Percentiles rank a stretch among this genome's conserved stretches.
Conservation (phyloP, 192 early-diverging fungal species). For the Coemansia sp. region DNA sequence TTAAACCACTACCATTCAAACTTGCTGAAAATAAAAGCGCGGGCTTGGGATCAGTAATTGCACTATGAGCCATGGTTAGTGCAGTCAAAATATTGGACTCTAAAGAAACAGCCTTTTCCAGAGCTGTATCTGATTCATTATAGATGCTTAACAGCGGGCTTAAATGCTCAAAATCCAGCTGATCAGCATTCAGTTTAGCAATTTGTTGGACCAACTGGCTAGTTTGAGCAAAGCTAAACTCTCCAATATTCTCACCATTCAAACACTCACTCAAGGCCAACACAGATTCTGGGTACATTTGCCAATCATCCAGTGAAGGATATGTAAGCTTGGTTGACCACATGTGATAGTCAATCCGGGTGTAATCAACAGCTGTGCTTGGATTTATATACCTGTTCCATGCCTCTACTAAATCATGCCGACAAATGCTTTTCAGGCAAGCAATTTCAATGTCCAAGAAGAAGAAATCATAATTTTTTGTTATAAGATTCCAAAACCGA, state of each 20-base stretch:
- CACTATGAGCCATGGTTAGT: background rate
- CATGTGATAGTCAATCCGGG: conserved; percentile 24
- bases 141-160: background rate
- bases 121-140: background rate
- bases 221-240: background rate
- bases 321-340: conserved; percentile 15
- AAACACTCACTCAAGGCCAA: conserved; percentile 12
- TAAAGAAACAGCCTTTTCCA: background rate
- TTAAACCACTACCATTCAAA: background rate
- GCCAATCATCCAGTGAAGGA: conserved; percentile 10
- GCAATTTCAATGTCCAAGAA: conserved; percentile 14
- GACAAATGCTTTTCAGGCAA: conserved; percentile 7
- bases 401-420: conserved; percentile 19
- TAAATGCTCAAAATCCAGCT: background rate
- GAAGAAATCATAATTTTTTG: conserved; percentile 71
- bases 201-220: background rate
- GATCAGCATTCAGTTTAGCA: background rate
- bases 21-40: background rate
- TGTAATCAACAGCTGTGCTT: conserved; percentile 22
- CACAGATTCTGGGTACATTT: conserved; percentile 4
- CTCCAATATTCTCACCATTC: background rate
- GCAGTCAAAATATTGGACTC: background rate
- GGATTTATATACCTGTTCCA: conserved; percentile 39
- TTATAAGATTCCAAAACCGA: conserved; percentile 64
- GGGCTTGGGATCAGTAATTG: background rate